Evolutionary conservation across 805 yeast species (phyloP).

Genomic region (Vanderwaltozyma verrucispora): DNA sequence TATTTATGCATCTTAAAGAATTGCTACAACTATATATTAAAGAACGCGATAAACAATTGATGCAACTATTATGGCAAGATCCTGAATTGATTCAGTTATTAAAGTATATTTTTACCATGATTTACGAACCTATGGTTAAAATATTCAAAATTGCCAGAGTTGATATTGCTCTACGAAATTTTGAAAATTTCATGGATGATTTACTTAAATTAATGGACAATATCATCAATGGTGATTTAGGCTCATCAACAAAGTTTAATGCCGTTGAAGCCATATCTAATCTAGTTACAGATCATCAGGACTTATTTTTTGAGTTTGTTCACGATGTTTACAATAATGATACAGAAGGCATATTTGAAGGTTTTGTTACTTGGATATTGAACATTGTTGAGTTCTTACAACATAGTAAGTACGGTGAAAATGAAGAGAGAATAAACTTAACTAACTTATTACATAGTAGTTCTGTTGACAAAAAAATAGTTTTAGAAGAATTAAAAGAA

Average conservation of each 20-base stretch:
- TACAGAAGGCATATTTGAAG: conserved; percentile 56
- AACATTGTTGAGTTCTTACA: conserved; percentile 53
- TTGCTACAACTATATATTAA: conserved; percentile 55
- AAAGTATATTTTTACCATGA: conserved; percentile 59
- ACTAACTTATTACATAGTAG: conserved; percentile 17
- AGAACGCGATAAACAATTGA: conserved; percentile 61
- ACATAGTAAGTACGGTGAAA: conserved; percentile 40
- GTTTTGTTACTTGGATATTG: conserved; percentile 65
- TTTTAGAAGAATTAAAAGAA: conserved; percentile 32
- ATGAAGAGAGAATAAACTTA: conserved; percentile 38
- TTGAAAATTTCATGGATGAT: conserved; percentile 59
- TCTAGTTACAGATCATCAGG: conserved; percentile 63
- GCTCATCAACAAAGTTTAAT: conserved; percentile 53
- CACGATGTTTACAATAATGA: conserved; percentile 80
- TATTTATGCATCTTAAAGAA: conserved; percentile 47
- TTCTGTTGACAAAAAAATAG: conserved; percentile 17
- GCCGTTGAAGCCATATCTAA: conserved; percentile 43
- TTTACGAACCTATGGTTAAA: conserved; percentile 64
- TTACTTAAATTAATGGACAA: conserved; percentile 48
- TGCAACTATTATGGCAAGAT: conserved; percentile 77
- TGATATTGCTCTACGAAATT: conserved; percentile 51
- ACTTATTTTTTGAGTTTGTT: conserved; percentile 60
- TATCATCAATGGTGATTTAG: conserved; percentile 31
- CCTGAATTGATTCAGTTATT: conserved; percentile 69
- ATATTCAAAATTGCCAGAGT: conserved; percentile 59